Base-by-base conservation (phyloP, 176 grass and related monocot genomes). In the Dendrocalamus sinicus region DNA sequence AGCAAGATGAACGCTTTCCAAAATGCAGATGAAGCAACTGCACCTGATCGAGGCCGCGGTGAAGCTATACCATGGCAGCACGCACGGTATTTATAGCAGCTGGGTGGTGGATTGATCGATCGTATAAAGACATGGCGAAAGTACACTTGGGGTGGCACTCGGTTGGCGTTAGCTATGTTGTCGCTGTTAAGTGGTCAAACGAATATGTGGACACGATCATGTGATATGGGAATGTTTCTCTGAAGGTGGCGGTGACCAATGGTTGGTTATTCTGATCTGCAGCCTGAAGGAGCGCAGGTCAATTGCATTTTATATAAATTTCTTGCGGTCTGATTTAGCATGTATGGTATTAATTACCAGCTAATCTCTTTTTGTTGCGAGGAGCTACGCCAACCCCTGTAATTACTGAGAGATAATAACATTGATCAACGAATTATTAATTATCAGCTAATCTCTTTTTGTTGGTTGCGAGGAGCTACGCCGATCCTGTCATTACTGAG, bases 101-200 rank as follows among this genome's bases (percentile, higher is more conserved):
- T 45, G 13, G 23, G 0, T 4, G 10, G 5, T 1, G 8, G 22
- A 47, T 20, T 4, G 20, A 19, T 24, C 15, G 20, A 19, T 24
- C 15, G 58, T 1, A 2, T 20, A 73, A 73, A 73, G 7, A 72
- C 78, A 78, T 41, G 14, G 59, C 17, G 45, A 45, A 65, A 78
- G 55, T 84, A 66, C 67, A 57, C 20, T 54, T 0, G 22, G 62
- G 28, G 10, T 85, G 81, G 76, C 82, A 60, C 7, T 60, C 4
- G 47, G 75, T 24, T 89, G 87, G 82, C 69, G 67, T 73, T 43
- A 61, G 74, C 75, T 80, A 2, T 39, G 55, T 19, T 46, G 81
- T 70, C 81, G 2, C 20, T 46, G 37, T 64, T 3, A 1, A 43
- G 72, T 20, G 35, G 67, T 79, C 81, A 83, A 39, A 75, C 4